Evolutionary conservation across 2,329 filamentous ascomycete species (phyloP), one percentile per base, ranked within the genome.

Genomic region (Sporothrix pseudoabietina): DNA sequence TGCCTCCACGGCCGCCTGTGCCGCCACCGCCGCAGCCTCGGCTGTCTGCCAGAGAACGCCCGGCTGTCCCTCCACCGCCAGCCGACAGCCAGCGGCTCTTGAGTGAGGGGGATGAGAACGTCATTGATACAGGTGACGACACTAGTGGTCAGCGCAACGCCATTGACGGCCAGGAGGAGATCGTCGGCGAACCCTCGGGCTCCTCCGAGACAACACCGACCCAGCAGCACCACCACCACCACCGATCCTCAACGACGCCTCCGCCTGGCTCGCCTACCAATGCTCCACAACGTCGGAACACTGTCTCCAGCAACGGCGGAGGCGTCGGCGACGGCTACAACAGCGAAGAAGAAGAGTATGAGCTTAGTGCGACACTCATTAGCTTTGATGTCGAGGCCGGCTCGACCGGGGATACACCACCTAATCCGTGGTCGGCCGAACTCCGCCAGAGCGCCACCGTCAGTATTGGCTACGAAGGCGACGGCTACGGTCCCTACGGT

Each of bases 361-460:
- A 85, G 66, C 81, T 89, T 32, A 87, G 84, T 72, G 85, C 87
- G 1, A 88, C 87, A 0, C 80, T 89, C 5, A 89, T 90, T 70
- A 89, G 86, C 75, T 89, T 90, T 72, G 88, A 90, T 72, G 87
- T 89, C 39, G 88, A 90, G 75, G 85, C 87, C 0, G 85, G 84
- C 3, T 87, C 89, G 65, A 82, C 86, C 0, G 83, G 82, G 3
- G 85, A 87, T 66, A 82, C 83, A 2, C 85, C 85, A 1, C 81
- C 85, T 1, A 87, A 86, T 16, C 78, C 87, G 1, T 90, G 88
- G 88, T 87, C 86, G 4, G 87, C 88, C 14, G 88, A 90, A 77
- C 79, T 89, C 22, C 84, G 87, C 0, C 86, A 87, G 2, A 89
- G 85, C 74, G 71, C 77, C 1, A 57, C 73, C 12, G 41, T 69